Evolutionary conservation across 2,329 filamentous ascomycete genomes (phyloP), one percentile per base, ranked within the genome.

Genomic region (Penicillium sp.): DNA sequence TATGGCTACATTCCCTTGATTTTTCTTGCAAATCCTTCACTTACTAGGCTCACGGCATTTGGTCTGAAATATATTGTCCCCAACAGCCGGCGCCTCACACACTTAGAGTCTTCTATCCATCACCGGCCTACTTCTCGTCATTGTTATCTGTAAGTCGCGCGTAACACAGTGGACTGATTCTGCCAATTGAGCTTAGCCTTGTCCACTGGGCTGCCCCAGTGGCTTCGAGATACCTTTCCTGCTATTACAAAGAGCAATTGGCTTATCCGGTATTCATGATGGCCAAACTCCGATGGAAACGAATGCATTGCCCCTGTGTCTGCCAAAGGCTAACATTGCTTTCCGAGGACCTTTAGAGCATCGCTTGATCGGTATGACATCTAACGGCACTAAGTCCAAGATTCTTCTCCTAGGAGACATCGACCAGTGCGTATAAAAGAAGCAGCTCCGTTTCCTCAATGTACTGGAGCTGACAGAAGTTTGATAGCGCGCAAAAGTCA

Each of bases 351-450:
- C 5, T 18, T 20, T 15, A 8, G 20, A 21, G n/a, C 3, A 32
- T 23, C 26, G n/a, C 26, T 37, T 27, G 7, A 26, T 52, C 39
- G 54, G 7, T 21, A 70, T 70, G 64, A 42, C 50, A 21, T 62
- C 55, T 46, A 57, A 55, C 41, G 33, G 26, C 24, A 52, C 63
- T 20, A 83, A 78, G 61, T 79, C 81, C 32, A 86, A 84, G 63
- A 80, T 86, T 42, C 78, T 89, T 7, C 77, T 86, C 34, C 74
- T 90, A 13, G 86, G 87, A 41, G 64, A 76, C 30, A 84, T 90
- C 56, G 79, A 82, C 49, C 82, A 86, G 86, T 88, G 73, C 61
- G 83, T 79, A 42, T 23, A 17, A 6, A 26, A 8, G 9, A 24
- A 34, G 3, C 43, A 20, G 5, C 4, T 39, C 10, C 27, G 34